A percentile compares a stretch with the other conserved stretches of the same genome.
These are phyloP conservation scores for Aspergillus sp. DNA, from an alignment of 2,329 filamentous ascomycete species.

Conservation along the genomic window DNA sequence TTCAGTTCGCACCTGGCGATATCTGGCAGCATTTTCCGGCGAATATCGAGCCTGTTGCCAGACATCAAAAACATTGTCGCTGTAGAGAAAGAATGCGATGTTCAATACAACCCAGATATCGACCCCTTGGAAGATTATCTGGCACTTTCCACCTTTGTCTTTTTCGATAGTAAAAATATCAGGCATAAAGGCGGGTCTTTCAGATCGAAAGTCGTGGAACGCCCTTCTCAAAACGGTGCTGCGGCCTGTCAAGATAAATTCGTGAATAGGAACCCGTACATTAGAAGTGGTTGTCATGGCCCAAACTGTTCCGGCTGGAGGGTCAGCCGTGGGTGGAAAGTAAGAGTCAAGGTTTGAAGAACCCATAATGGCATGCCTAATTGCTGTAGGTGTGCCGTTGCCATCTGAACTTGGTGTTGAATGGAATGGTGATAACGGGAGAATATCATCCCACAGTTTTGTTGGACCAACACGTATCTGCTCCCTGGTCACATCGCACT, in stretches of 20 bases:
- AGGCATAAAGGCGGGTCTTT: constrained; percentile 59
- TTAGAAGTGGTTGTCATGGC: constrained; percentile 65
- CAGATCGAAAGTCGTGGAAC: constrained; percentile 61
- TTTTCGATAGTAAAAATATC: constrained; percentile 65
- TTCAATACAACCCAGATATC: constrained; percentile 82
- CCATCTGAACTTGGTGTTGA: constrained; percentile 56
- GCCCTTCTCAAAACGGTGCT: constrained; percentile 70
- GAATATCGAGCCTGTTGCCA: constrained; percentile 79
- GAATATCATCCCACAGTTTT: constrained; percentile 74
- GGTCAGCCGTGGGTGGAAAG: constrained; percentile 35
- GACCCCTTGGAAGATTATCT: constrained; percentile 70
- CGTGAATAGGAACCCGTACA: constrained; percentile 76
- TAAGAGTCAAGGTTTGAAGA: constrained; percentile 52
- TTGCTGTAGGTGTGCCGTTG: constrained; percentile 38
- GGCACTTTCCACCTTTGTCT: constrained; percentile 54
- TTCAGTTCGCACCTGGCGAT: constrained; percentile 79
- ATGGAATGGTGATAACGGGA: constrained; percentile 69
- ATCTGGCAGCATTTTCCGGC: constrained; percentile 69
- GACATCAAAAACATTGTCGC: constrained; percentile 77
- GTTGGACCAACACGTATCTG: constrained; percentile 70
- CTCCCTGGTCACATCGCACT: constrained; percentile 78
- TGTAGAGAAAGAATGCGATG: constrained; percentile 78
- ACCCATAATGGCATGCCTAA: constrained; percentile 48
- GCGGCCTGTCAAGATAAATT: constrained; percentile 76
- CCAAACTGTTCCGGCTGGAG: constrained; percentile 42